These are phyloP conservation scores for Magnaporthiopsis rhizophila DNA, from an alignment of 2,329 filamentous ascomycete genomes.

Conservation along the genomic window DNA sequence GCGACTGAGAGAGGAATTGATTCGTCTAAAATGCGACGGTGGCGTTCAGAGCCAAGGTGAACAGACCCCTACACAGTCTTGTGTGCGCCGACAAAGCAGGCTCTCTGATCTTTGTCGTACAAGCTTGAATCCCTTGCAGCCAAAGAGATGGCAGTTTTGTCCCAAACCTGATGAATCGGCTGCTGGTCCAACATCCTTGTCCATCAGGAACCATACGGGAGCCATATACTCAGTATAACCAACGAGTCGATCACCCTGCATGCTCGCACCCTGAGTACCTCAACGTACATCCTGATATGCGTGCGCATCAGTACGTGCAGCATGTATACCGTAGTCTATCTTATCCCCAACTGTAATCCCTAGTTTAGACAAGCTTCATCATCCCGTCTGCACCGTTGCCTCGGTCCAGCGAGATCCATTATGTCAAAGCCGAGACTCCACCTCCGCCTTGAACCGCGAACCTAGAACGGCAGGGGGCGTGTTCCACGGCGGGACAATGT, in stretches of 20 bases:
- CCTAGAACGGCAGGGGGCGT: background rate
- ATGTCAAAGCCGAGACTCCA: background rate
- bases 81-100: background rate
- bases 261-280: background rate
- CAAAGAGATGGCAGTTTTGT: background rate
- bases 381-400: no score
- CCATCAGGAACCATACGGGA: background rate
- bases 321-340: no score
- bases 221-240: background rate
- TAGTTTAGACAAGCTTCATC: no score
- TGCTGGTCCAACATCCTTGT: background rate
- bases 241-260: background rate
- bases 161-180: background rate
- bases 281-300: no score
- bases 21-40: background rate
- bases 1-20: background rate
- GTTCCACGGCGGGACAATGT: conserved; percentile 4
- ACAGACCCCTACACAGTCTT: no score
- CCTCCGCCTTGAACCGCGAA: background rate
- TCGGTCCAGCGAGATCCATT: background rate
- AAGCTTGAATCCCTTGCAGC: background rate
- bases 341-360: no score
- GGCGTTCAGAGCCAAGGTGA: no score
- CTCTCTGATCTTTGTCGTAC: background rate
- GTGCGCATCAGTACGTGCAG: no score